Conservation (phyloP, 2,329 filamentous ascomycete genomes). For the Chaetomium olivaceum region DNA sequence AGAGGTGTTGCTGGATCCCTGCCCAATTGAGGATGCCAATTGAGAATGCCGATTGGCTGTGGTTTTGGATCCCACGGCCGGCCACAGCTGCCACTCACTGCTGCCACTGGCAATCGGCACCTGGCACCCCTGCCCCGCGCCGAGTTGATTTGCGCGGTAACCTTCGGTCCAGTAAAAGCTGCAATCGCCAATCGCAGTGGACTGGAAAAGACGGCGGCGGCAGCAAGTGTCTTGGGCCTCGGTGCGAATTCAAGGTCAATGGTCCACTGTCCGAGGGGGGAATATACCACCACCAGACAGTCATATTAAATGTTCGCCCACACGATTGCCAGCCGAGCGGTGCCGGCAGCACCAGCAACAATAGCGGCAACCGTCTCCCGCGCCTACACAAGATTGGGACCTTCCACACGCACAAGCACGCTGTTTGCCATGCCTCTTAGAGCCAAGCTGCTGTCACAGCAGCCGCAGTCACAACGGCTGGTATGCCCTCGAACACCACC, state of each 20-base stretch:
- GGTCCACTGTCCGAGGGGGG: slow-evolving; percentile 21
- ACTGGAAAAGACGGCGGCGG: slow-evolving; percentile 19
- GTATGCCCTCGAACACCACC: slow-evolving; percentile 5
- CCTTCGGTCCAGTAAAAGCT: slow-evolving; percentile 29
- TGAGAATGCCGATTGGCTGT: not conserved
- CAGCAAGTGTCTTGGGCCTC: slow-evolving; percentile 23
- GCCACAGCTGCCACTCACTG: slow-evolving; percentile 17
- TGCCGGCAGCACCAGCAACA: slow-evolving; percentile 48
- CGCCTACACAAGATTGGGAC: slow-evolving; percentile 40
- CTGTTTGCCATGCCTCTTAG: slow-evolving; percentile 71
- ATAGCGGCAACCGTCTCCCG: slow-evolving; percentile 44
- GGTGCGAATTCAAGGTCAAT: slow-evolving; percentile 17
- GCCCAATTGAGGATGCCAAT: too few species aligned
- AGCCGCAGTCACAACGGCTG: slow-evolving; percentile 36
- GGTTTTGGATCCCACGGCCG: not conserved
- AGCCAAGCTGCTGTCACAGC: slow-evolving; percentile 68
- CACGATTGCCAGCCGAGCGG: slow-evolving; percentile 55
- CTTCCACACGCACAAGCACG: slow-evolving; percentile 16
- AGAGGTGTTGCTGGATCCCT: not conserved
- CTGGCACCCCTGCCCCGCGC: slow-evolving; percentile 1
- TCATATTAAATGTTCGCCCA: slow-evolving; percentile 52
- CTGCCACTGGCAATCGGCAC: slow-evolving; percentile 19
- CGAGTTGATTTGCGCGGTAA: slow-evolving; percentile 22
- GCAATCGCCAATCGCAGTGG: slow-evolving; percentile 18
- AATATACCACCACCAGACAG: slow-evolving; percentile 14